These are phyloP conservation scores for Pleurotus giganteus DNA, from an alignment of 768 basidiomycete genomes.

Conservation along the genomic window DNA sequence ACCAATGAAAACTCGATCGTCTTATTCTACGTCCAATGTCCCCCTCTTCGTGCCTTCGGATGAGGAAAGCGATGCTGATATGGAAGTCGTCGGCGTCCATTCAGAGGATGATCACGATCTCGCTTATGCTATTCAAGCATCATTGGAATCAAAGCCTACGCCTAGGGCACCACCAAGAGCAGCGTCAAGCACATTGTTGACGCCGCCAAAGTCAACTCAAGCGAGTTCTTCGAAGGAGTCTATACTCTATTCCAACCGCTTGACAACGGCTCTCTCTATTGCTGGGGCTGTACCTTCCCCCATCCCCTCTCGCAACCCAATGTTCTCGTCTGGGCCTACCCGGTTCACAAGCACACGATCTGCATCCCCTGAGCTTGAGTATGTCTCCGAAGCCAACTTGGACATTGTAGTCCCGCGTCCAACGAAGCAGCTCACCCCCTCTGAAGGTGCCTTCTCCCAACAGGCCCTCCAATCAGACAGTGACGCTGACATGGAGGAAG, in stretches of 20 bases:
- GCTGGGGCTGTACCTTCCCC: conserved; percentile 51
- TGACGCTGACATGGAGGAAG: conserved; percentile 40
- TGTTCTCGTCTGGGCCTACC: not conserved
- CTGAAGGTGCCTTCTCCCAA: not conserved
- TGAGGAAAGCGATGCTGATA: conserved; percentile 35
- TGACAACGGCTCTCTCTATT: conserved; percentile 69
- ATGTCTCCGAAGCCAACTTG: not conserved
- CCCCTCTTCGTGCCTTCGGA: conserved; percentile 57
- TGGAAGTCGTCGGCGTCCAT: conserved; percentile 25
- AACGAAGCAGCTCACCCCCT: not conserved
- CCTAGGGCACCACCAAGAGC: not conserved
- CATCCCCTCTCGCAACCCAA: conserved; percentile 10
- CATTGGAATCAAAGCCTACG: conserved; percentile 38
- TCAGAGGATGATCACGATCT: conserved; percentile 57
- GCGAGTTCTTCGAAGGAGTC: not conserved
- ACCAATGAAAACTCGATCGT: conserved; percentile 27
- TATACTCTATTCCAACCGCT: conserved; percentile 44
- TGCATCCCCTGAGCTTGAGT: conserved; percentile 3
- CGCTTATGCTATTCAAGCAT: conserved; percentile 60
- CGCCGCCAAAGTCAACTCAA: not conserved
- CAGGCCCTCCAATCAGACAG: conserved; percentile 14
- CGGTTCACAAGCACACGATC: no score
- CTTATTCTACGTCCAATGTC: conserved; percentile 29
- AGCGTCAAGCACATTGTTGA: conserved; percentile 15
- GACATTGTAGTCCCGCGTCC: not conserved